Conservation (phyloP, 2,329 filamentous ascomycete genomes). For the Colletotrichum sp. region DNA sequence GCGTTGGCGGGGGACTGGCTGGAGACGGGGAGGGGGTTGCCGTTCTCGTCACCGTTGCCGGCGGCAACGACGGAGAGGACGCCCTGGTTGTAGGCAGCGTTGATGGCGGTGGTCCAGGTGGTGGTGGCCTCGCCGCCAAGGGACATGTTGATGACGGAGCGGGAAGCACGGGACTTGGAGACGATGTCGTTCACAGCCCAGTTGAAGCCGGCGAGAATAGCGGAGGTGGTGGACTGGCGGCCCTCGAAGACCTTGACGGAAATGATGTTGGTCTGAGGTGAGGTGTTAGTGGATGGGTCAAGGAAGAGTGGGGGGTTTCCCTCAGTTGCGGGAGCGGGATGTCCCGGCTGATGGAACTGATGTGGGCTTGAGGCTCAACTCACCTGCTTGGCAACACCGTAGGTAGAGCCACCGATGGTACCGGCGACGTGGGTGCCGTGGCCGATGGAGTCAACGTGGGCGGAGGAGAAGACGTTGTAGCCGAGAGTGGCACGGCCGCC, state of each 20-base stretch:
- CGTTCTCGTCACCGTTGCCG: constrained; percentile 51
- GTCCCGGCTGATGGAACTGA: not conserved
- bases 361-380: not conserved
- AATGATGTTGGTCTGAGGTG: constrained; percentile 36
- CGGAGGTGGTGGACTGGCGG: constrained; percentile 29
- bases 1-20: constrained; percentile 54
- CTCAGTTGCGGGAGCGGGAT: not conserved
- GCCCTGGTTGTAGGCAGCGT: constrained; percentile 48
- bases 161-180: constrained; percentile 40
- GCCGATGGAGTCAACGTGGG: constrained; percentile 41
- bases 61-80: constrained; percentile 61
- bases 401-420: constrained; percentile 47
- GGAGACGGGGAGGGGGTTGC: constrained; percentile 20
- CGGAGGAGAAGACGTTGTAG: constrained; percentile 37
- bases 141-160: constrained; percentile 61
- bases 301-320: not conserved
- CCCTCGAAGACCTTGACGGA: constrained; percentile 51
- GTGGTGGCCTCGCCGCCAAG: constrained; percentile 51
- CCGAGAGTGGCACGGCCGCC: constrained; percentile 45
- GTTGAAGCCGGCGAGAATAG: constrained; percentile 38
- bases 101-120: constrained; percentile 53
- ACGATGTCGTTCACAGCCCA: constrained; percentile 51
- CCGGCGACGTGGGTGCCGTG: constrained; percentile 55
- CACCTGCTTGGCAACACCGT: constrained; percentile 50
- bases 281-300: not conserved